These are phyloP conservation scores for Suillus cothurnatus DNA, from an alignment of 768 basidiomycete species.

Conservation along the genomic window DNA sequence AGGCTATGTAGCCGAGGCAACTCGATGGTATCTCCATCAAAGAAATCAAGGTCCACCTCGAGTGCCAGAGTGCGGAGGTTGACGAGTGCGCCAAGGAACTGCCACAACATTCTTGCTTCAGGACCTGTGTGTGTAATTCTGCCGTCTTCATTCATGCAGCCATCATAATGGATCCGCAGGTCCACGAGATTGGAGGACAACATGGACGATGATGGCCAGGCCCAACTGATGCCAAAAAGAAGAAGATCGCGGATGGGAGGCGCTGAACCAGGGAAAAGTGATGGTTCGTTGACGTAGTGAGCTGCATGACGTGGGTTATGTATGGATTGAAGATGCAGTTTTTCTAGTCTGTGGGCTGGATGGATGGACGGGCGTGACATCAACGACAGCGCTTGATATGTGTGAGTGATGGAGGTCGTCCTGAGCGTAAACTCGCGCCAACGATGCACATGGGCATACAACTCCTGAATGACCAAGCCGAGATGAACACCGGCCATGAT, in stretches of 20 bases:
- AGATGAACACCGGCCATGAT: neutral
- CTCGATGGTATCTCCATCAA: neutral
- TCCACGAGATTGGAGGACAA: conserved; percentile 13
- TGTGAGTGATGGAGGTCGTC: conserved; percentile 1
- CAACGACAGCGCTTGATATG: neutral
- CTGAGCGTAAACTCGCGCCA: neutral
- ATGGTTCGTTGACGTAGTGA: no score
- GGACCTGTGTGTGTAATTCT: neutral
- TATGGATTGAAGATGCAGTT: neutral
- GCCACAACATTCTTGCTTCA: neutral
- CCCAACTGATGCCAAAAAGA: neutral
- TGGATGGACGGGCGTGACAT: neutral
- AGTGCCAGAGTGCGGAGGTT: neutral
- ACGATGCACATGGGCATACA: neutral
- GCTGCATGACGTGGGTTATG: neutral
- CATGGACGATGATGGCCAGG: neutral
- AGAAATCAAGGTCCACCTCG: neutral
- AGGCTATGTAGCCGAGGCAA: neutral
- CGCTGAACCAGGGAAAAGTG: neutral
- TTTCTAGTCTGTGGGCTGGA: neutral
- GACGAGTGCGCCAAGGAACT: neutral
- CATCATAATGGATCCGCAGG: conserved; percentile 11
- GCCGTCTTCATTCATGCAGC: neutral
- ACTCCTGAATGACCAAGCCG: neutral
- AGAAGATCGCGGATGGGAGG: conserved; percentile 1